These are phyloP conservation scores for Kwoniella bestiolae DNA, from an alignment of 768 basidiomycete species.

Conservation along the genomic window DNA sequence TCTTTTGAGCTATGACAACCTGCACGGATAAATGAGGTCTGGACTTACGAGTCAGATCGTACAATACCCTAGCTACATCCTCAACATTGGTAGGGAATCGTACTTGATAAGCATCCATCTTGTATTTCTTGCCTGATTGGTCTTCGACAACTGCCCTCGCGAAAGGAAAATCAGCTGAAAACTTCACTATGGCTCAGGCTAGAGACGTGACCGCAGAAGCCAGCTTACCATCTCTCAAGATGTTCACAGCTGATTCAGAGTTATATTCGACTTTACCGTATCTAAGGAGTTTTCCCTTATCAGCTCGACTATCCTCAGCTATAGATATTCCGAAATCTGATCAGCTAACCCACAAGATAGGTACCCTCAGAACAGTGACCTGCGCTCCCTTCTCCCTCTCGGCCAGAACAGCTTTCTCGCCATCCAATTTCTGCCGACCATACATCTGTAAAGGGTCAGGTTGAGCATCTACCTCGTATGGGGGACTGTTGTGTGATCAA, in stretches of 20 bases:
- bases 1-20: too few species aligned
- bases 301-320: too few species aligned
- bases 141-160: constrained; percentile 77
- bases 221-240: constrained; percentile 69
- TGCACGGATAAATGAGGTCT: too few species aligned
- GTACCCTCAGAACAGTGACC: constrained; percentile 78
- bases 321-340: not conserved
- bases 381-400: constrained; percentile 61
- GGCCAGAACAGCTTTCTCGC: constrained; percentile 76
- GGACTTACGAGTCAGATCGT: constrained; percentile 71
- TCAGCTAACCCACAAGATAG: constrained; percentile 70
- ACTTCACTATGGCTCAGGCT: not conserved
- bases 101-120: constrained; percentile 94
- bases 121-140: constrained; percentile 83
- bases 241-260: constrained; percentile 85
- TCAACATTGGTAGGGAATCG: constrained; percentile 89
- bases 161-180: not conserved
- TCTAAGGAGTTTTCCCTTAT: constrained; percentile 59
- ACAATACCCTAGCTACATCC: constrained; percentile 84
- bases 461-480: constrained; percentile 73
- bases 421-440: constrained; percentile 82
- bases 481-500: constrained; percentile 62
- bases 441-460: constrained; percentile 89
- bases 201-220: too few species aligned
- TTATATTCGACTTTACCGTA: constrained; percentile 86